These are phyloP conservation scores for Eimeria necatrix DNA, from an alignment of 169 alveolate species.

Conservation along the genomic window DNA sequence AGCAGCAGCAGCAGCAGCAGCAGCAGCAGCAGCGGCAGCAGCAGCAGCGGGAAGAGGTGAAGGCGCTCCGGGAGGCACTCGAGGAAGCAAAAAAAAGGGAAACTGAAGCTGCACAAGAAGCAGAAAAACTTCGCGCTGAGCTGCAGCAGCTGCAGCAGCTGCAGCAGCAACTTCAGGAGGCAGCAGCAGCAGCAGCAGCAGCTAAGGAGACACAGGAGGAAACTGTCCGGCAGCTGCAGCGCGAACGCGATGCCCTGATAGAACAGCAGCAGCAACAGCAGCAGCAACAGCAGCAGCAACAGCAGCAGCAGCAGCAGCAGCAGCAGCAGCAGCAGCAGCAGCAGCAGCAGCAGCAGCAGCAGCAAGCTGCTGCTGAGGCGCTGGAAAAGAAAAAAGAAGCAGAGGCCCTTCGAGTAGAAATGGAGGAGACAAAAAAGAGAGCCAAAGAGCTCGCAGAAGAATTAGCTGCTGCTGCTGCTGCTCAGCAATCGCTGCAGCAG, in stretches of 20 bases:
- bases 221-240: neutral
- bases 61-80: neutral
- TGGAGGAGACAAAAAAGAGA: neutral
- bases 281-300: neutral
- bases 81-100: neutral
- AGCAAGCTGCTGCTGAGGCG: neutral
- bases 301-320: constrained; percentile 2
- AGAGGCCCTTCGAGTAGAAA: neutral
- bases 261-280: constrained; percentile 11
- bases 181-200: neutral
- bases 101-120: neutral
- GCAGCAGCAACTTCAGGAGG: neutral
- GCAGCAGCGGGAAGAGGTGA: neutral
- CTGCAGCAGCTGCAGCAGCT: neutral
- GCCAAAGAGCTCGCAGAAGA: neutral
- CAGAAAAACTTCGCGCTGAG: neutral
- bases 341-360: constrained; percentile 27
- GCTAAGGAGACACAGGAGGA: neutral
- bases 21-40: neutral
- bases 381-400: neutral
- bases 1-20: constrained; percentile 30
- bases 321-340: neutral
- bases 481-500: neutral
- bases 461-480: neutral
- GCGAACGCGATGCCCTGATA: constrained; percentile 13